Conservation (phyloP, 495 filamentous ascomycete species). For the Xylaria nigripes region DNA sequence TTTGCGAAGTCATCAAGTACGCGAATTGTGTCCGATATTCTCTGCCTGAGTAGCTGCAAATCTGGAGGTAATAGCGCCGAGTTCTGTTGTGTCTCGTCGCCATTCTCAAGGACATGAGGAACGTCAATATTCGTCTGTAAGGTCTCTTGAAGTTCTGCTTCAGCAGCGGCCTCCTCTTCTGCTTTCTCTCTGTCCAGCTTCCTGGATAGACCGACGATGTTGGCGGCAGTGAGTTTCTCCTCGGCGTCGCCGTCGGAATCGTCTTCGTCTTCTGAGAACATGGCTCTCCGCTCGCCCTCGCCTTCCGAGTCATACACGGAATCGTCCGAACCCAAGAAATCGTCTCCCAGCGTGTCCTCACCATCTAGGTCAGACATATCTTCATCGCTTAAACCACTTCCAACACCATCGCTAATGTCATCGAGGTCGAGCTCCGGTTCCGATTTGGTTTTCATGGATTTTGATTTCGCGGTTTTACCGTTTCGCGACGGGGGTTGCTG, state of each 20-base stretch:
- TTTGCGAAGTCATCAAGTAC: conserved; percentile 81
- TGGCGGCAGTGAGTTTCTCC: conserved; percentile 88
- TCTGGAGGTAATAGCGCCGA: conserved; percentile 66
- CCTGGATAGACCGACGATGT: conserved; percentile 83
- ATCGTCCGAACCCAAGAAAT: conserved; percentile 49
- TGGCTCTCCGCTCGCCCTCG: conserved; percentile 50
- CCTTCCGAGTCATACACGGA: conserved; percentile 74
- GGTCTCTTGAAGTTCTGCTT: conserved; percentile 75
- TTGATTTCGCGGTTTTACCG: conserved; percentile 35
- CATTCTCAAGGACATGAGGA: conserved; percentile 58
- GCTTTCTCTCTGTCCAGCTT: conserved; percentile 66
- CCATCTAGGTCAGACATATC: conserved; percentile 35
- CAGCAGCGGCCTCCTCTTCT: conserved; percentile 65
- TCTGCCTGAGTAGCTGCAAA: conserved; percentile 77
- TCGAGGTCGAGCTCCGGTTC: conserved; percentile 42
- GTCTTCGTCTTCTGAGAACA: conserved; percentile 95
- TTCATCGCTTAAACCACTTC: conserved; percentile 51
- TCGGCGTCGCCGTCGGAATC: conserved; percentile 80
- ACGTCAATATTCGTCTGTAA: conserved; percentile 89
- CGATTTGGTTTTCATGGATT: conserved; percentile 40
- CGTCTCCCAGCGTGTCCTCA: conserved; percentile 41
- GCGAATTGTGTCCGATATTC: conserved; percentile 89
- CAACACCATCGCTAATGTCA: conserved; percentile 41
- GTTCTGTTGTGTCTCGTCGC: conserved; percentile 38
- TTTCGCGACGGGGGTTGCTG: conserved; percentile 24